phyloP scores from a whole-genome alignment of 108 stramenopile species.

The Aurantiochytrium sp. region DNA sequence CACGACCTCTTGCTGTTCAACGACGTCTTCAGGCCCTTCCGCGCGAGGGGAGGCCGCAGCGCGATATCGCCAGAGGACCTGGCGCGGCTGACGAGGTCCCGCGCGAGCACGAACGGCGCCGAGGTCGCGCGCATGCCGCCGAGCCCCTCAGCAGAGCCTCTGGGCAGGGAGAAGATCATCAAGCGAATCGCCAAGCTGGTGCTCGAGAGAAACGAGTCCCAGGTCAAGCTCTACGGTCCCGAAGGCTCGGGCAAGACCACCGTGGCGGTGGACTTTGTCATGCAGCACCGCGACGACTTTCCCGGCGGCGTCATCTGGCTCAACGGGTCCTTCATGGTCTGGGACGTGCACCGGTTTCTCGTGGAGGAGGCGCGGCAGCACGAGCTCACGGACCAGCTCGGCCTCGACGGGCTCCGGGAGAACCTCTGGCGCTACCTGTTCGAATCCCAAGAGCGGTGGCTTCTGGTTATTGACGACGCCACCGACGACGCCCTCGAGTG shows the following conservation, averaged over 20 bases:
- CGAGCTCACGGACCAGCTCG: not conserved
- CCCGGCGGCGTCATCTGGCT: constrained; percentile 4
- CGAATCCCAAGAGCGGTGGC: not conserved
- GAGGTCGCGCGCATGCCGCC: not conserved
- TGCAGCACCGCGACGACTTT: not conserved
- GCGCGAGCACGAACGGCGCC: not conserved
- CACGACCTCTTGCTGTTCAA: constrained; percentile 15
- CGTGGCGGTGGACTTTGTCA: not conserved
- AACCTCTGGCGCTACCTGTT: not conserved
- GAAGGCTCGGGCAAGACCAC: constrained; percentile 9
- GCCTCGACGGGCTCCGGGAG: not conserved
- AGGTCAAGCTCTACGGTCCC: not conserved
- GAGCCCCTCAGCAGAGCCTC: not conserved
- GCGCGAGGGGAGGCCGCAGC: not conserved
- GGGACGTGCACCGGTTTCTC: not conserved
- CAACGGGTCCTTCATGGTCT: not conserved
- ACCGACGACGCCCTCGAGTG: constrained; percentile 2
- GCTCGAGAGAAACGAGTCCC: not conserved
- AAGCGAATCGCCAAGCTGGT: not conserved
- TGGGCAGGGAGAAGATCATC: not conserved
- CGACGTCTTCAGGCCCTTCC: not conserved
- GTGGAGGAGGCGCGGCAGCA: not conserved
- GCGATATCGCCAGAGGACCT: not conserved
- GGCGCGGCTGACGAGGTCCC: not conserved
- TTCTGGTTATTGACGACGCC: constrained; percentile 10